A percentile compares a stretch with the other conserved stretches of the same genome.
phyloP scores from a whole-genome alignment of 1,284 basidiomycete genomes.

The Trichosporon sp. region DNA sequence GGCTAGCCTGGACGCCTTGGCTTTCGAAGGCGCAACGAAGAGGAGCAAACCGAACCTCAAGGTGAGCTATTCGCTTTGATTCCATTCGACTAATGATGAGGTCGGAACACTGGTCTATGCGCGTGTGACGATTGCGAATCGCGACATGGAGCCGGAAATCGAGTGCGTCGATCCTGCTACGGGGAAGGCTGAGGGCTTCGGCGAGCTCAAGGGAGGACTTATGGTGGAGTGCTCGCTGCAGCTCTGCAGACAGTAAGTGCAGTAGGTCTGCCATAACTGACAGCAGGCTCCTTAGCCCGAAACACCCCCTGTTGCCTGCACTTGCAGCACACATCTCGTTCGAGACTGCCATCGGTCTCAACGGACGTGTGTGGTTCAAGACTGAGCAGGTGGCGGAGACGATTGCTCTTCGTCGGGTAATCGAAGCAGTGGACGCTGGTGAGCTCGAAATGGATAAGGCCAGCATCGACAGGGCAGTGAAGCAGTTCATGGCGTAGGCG shows the following conservation, averaged over 20 bases:
- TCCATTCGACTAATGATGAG: slow-evolving; percentile 26
- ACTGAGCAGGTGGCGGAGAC: slow-evolving; percentile 41
- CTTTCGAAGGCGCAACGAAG: slow-evolving; percentile 54
- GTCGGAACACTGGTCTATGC: slow-evolving; percentile 53
- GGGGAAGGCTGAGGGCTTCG: slow-evolving; percentile 49
- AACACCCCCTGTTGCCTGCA: slow-evolving; percentile 41
- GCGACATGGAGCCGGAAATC: slow-evolving; percentile 53
- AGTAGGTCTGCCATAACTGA: background rate
- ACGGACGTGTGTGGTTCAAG: slow-evolving; percentile 53
- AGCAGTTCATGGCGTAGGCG: slow-evolving; percentile 17
- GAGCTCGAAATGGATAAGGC: slow-evolving; percentile 28
- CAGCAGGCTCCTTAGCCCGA: slow-evolving; percentile 45
- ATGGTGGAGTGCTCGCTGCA: slow-evolving; percentile 43
- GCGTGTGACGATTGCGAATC: slow-evolving; percentile 49
- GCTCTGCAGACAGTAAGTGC: slow-evolving; percentile 41
- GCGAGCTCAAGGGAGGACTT: slow-evolving; percentile 50
- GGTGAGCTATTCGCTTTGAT: slow-evolving; percentile 28
- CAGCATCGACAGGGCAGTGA: slow-evolving; percentile 27
- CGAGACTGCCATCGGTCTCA: slow-evolving; percentile 51
- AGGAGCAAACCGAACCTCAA: slow-evolving; percentile 52
- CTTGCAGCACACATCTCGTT: slow-evolving; percentile 45
- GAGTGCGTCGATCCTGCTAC: slow-evolving; percentile 52
- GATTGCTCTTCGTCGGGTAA: slow-evolving; percentile 43
- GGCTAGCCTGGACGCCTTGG: slow-evolving; percentile 51
- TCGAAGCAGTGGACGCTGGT: slow-evolving; percentile 40